A percentile compares a stretch with the other conserved stretches of the same genome.
Conservation (phyloP, 192 early-diverging fungal species). For the Gryganskiella cystojenkinii region DNA sequence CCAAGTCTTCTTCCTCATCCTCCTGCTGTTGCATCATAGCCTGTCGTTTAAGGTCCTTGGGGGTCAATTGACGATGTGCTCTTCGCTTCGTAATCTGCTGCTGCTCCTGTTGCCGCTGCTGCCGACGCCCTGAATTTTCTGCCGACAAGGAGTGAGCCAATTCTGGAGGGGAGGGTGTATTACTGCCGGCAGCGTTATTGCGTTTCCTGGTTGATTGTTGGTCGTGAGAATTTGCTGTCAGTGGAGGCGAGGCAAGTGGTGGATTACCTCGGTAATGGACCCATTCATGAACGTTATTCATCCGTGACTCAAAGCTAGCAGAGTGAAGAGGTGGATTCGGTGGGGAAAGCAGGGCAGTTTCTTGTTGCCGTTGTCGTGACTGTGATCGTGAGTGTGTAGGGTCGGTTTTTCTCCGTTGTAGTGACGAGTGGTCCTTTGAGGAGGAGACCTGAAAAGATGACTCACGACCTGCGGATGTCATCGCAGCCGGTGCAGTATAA, state of each 20-base stretch:
- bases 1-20: conserved; percentile 3
- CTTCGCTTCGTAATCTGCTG: conserved; percentile 15
- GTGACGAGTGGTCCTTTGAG: too few species aligned
- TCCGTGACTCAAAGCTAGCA: conserved; percentile 33
- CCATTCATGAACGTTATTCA: conserved; percentile 43
- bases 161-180: neutral
- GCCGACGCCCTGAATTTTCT: neutral
- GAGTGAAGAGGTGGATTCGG: neutral
- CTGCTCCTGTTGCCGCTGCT: neutral
- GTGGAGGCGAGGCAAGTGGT: conserved; percentile 27
- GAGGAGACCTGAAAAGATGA: neutral
- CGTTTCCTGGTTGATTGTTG: neutral
- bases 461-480: neutral
- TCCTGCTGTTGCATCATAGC: neutral
- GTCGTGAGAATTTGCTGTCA: conserved; percentile 22
- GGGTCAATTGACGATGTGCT: conserved; percentile 29
- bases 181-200: too few species aligned
- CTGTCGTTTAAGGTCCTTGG: conserved; percentile 20
- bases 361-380: neutral
- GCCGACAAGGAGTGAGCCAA: neutral
- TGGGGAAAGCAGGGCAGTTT: too few species aligned
- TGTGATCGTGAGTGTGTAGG: neutral
- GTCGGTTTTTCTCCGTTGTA: too few species aligned
- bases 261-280: conserved; percentile 25
- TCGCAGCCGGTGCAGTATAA: neutral